Evolutionary conservation across 257 asterid genomes (phyloP), one percentile per base, ranked within the genome.

Genomic region (Salvia miltiorrhiza): DNA sequence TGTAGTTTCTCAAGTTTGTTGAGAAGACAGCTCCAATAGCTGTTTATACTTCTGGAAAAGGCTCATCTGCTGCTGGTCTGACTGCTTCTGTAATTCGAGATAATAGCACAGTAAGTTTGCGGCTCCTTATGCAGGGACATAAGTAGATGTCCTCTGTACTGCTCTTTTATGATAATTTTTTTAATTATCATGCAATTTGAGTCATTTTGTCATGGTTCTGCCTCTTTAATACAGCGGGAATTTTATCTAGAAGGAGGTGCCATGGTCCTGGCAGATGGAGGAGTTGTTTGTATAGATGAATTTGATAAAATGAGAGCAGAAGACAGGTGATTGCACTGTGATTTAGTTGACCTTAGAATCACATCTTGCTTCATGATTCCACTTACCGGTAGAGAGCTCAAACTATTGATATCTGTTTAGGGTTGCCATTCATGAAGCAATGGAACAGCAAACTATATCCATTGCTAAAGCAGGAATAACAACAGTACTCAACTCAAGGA

Each of bases 391-490:
- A 28, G 69, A 67, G 26, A 4, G 69, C 69, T 85, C 49, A 63
- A 62, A 62, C 20, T 49, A 30, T 60, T 74, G 62, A 68, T 71
- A 23, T 53, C 35, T 75, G 77, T 83, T 49, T 70, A 91, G 99
- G 85, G 97, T 94, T 81, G 99, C 99, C 67, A 94, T 94, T 74
- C 99, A 94, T 75, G 99, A 94, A 87, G 99, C 99, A 21, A 94
- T 94, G 99, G 99, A 94, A 76, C 99, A 94, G 86, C 99, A 94
- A 84, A 94, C 99, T n/a, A 94, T 94, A 77, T 94, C 99, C 71
- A 91, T 94, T 55, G 97, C 99, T 21, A 94, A 94, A 87, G 99
- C 99, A 52, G 99, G 99, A 83, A 94, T 94, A 73, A 94, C 99
- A 44, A 94, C 97, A 13, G 97, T 94, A 77, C 99, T 94, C 73